Evolutionary conservation across 2,329 filamentous ascomycete genomes (phyloP).

Genomic region (Mariannaea elegans): DNA sequence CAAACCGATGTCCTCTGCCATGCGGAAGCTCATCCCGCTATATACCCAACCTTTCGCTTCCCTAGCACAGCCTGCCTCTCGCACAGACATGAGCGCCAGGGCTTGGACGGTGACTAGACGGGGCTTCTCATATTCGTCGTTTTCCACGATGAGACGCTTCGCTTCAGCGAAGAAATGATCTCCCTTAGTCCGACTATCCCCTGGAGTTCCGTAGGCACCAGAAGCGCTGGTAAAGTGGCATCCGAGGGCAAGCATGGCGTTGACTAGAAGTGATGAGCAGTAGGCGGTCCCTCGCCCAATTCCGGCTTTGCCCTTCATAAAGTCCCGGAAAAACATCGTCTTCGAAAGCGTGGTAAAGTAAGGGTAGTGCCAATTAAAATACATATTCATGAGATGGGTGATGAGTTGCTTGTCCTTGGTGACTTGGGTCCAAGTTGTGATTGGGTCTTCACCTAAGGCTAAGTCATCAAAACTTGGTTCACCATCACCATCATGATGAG

Average conservation of each 20-base stretch:
- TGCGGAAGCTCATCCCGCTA: constrained; percentile 97
- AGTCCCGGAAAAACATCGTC: constrained; percentile 86
- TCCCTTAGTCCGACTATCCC: constrained; percentile 85
- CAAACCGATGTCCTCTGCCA: constrained; percentile 93
- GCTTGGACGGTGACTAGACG: constrained; percentile 92
- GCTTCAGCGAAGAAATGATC: constrained; percentile 97
- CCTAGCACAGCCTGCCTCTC: constrained; percentile 92
- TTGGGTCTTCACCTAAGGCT: constrained; percentile 69
- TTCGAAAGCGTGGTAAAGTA: constrained; percentile 94
- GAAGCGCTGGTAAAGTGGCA: constrained; percentile 88
- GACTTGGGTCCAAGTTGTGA: constrained; percentile 88
- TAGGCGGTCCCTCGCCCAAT: constrained; percentile 70
- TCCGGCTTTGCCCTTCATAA: constrained; percentile 73
- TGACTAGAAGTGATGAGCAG: constrained; percentile 90
- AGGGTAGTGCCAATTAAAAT: constrained; percentile 97
- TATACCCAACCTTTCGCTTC: constrained; percentile 99
- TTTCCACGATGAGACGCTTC: constrained; percentile 86
- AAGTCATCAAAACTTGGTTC: constrained; percentile 57
- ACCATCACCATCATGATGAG: constrained; percentile 47
- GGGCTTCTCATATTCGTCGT: constrained; percentile 92
- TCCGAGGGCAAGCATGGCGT: constrained; percentile 90
- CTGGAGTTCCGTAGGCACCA: constrained; percentile 74
- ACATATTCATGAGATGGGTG: constrained; percentile 92
- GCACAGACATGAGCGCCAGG: constrained; percentile 91
- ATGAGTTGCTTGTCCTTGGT: constrained; percentile 82